Conservation (phyloP, 441 rosid genomes). For the Erodium texanum region DNA sequence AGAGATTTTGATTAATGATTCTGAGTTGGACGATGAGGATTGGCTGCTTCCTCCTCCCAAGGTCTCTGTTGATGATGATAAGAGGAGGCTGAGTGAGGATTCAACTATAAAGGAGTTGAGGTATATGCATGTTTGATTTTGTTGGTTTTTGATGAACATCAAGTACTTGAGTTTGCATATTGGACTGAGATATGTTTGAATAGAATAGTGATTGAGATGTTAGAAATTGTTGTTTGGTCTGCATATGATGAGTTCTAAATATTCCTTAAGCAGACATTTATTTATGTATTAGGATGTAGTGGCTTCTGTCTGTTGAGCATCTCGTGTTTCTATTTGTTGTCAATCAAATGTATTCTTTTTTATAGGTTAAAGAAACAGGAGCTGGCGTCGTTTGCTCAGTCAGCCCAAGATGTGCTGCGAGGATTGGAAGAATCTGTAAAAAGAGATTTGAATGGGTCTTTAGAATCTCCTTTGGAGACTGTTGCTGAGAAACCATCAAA, state of each 20-base stretch:
- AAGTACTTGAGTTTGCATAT: not conserved
- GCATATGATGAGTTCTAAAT: not conserved
- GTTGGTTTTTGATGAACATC: conserved; percentile 4
- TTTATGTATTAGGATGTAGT: not conserved
- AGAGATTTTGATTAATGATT: conserved; percentile 21
- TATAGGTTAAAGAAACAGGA: conserved; percentile 69
- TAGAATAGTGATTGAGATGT: not conserved
- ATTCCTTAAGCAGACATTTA: not conserved
- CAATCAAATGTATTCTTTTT: conserved; percentile 8
- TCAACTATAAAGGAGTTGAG: conserved; percentile 69
- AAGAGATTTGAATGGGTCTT: conserved; percentile 26
- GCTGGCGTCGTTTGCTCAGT: conserved; percentile 45
- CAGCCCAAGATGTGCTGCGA: conserved; percentile 41
- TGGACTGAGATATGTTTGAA: not conserved
- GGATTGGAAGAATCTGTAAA: conserved; percentile 42
- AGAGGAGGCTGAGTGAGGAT: conserved; percentile 39
- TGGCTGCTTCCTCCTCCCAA: conserved; percentile 79
- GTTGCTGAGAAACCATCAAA: conserved; percentile 26
- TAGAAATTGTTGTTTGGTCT: not conserved
- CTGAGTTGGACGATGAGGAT: conserved; percentile 50
- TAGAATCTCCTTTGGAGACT: conserved; percentile 25
- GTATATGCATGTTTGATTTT: conserved; percentile 24
- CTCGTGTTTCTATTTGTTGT: not conserved
- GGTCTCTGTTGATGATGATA: conserved; percentile 15
- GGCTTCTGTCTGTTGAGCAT: not conserved